Base-by-base conservation (phyloP, 1,139 yeast species). In the Candida frijolesensis region DNA sequence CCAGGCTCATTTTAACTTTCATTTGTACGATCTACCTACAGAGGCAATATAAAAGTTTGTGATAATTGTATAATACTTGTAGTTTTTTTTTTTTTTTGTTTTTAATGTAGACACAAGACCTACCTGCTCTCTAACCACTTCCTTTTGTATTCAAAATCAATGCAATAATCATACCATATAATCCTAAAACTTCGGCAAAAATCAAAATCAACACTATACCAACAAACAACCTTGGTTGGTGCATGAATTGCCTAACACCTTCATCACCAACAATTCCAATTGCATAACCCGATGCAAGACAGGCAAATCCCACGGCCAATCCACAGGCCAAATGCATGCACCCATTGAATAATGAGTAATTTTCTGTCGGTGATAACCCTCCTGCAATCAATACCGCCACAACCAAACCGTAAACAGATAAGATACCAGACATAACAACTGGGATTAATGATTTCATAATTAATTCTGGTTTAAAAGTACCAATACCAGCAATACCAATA, bases 211-310 rank as follows among this genome's bases (percentile, higher is more conserved):
- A 83, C 68, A 92, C 92, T 89, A 94, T 94, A 67, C 98, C 98
- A 56, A 94, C 99, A 72, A 94, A 94, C 64, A 94, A 82, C 76
- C 96, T 85, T 60, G 97, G 97, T 74, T 94, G 98, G 69, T 90
- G 96, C 72, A 96, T 90, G 62, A 88, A 87, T 71, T 95, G 96
- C 78, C 98, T 88, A 50, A 94, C 98, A 74, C 99, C 99, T 57
- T 95, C 98, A 70, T 94, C 99, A 66, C 99, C 99, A 57, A 94
- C 98, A 59, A 94, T 89, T 67, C 99, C 99, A 74, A 94, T 94
- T 64, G 98, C 96, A 68, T 90, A 94, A 55, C 99, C 99, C 48
- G 98, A 96, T 61, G 98, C 97, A 70, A 94, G 81, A 69, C 98
- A 96, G 56, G 98, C 87, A 63, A 95, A 82, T 57, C 99, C 99